These are phyloP conservation scores for Pascua guehoae DNA, from an alignment of 1,284 basidiomycete species.

Conservation along the genomic window DNA sequence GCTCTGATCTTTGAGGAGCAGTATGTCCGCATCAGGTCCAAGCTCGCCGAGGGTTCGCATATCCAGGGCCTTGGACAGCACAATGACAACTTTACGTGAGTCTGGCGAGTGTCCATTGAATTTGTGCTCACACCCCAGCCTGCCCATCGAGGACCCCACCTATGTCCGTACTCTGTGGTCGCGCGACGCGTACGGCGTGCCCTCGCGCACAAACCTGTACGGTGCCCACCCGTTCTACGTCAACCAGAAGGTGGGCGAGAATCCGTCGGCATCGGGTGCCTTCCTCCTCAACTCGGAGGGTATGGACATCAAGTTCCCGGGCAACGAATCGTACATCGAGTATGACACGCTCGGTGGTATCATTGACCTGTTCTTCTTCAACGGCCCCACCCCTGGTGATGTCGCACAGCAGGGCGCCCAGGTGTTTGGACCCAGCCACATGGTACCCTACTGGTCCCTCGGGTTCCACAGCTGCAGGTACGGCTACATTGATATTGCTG, in stretches of 20 bases:
- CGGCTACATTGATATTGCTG: conserved; percentile 31
- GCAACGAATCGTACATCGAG: conserved; percentile 22
- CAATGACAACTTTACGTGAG: conserved; percentile 15
- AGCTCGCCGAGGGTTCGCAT: conserved; percentile 55
- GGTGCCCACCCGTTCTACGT: conserved; percentile 31
- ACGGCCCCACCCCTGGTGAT: conserved; percentile 18
- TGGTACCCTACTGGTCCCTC: conserved; percentile 24
- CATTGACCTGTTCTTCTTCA: conserved; percentile 30
- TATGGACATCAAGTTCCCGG: conserved; percentile 32
- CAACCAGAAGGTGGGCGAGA: conserved; percentile 12
- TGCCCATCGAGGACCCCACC: conserved; percentile 54
- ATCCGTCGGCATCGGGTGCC: conserved; percentile 49
- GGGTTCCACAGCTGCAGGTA: conserved; percentile 36
- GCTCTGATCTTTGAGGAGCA: conserved; percentile 76
- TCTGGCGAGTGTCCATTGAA: conserved; percentile 37
- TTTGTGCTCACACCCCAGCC: conserved; percentile 59
- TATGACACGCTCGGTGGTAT: conserved; percentile 32
- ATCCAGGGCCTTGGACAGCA: conserved; percentile 72
- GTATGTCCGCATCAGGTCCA: conserved; percentile 60
- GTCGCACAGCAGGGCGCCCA: conserved; percentile 15
- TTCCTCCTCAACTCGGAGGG: conserved; percentile 36
- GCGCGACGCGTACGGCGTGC: conserved; percentile 18
- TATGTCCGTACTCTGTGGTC: conserved; percentile 32
- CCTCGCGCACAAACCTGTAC: conserved; percentile 30
- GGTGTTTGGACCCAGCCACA: conserved; percentile 24